These are phyloP conservation scores for Castanea mollissima DNA, from an alignment of 306 rosid species.

Conservation along the genomic window DNA sequence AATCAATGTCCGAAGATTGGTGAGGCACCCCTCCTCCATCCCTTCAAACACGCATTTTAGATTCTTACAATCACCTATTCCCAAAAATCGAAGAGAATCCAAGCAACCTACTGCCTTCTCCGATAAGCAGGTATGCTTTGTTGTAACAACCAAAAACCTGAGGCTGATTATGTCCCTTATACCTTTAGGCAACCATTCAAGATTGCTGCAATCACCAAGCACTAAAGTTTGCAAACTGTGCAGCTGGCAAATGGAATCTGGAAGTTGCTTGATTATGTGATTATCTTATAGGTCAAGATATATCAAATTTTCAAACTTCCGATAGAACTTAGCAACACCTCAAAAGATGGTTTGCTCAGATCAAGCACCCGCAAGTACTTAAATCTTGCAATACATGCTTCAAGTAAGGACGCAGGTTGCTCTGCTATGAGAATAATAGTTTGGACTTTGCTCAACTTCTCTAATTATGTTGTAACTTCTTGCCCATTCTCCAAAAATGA, in stretches of 20 bases:
- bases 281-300: not conserved
- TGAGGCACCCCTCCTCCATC: not conserved
- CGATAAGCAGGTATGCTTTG: conserved; percentile 8
- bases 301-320: conserved; percentile 15
- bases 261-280: conserved; percentile 2
- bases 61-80: conserved; percentile 4
- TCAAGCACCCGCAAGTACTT: conserved; percentile 19
- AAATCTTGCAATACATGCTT: not conserved
- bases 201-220: conserved; percentile 9
- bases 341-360: conserved; percentile 5
- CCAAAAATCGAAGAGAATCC: conserved; percentile 8
- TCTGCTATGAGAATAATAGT: conserved; percentile 6
- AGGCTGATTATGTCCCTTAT: conserved; percentile 24
- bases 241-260: conserved; percentile 28
- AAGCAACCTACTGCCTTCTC: conserved; percentile 12
- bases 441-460: not conserved
- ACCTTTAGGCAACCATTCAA: conserved; percentile 23
- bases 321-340: conserved; percentile 11
- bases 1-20: not conserved
- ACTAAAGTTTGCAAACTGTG: conserved; percentile 23
- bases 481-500: not conserved
- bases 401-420: not conserved
- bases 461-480: not conserved
- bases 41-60: conserved; percentile 6
- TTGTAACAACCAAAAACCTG: conserved; percentile 13